Evolutionary conservation across 1,284 basidiomycete species (phyloP), one percentile per base, ranked within the genome.

Genomic region (Fomitopsis pinicola): DNA sequence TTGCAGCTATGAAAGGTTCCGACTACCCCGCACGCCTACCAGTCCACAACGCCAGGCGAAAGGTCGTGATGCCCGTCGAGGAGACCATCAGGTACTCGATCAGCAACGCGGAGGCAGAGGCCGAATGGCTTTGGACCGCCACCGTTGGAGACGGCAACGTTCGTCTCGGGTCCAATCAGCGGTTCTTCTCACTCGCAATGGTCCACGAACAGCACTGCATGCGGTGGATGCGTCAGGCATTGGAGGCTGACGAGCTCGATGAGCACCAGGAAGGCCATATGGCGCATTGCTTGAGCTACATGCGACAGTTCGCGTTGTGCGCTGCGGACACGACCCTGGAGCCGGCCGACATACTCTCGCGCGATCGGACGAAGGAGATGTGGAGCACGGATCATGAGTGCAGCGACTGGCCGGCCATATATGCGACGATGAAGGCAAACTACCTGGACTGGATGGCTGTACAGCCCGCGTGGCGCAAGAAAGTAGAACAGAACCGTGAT

Each of bases 291-390:
- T 65, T 74, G 12, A 71, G 69, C 57, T 42, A 58, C 57, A 22
- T 58, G 5, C 28, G 57, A 12, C 57, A 58, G 57, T 65, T 69
- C 8, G 67, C 73, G 10, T 61, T 77, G 42, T 77, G 75, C 61
- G 64, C 67, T 15, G 71, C 73, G 50, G 74, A 77, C 59, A 55
- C 70, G 15, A 76, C 75, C 19, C 67, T 76, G n/a, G 76, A 76
- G 60, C 69, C 73, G 2, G 73, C 68, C 35, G 38, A 42, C 14
- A 14, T 56, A 12, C 62, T 70, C 5, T 58, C 54, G 38, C 57
- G 58, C 35, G 64, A 65, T 26, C 15, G 5, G 5, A n/a, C 45
- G 35, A 35, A 40, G 46, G 30, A 61, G 71, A 14, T 70, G 65
- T 40, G 26, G 42, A 28, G 8, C 28, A 44, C 7, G 4, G 54